Base-by-base conservation (phyloP, 805 yeast genomes). In the Ogataea trehalophila region DNA sequence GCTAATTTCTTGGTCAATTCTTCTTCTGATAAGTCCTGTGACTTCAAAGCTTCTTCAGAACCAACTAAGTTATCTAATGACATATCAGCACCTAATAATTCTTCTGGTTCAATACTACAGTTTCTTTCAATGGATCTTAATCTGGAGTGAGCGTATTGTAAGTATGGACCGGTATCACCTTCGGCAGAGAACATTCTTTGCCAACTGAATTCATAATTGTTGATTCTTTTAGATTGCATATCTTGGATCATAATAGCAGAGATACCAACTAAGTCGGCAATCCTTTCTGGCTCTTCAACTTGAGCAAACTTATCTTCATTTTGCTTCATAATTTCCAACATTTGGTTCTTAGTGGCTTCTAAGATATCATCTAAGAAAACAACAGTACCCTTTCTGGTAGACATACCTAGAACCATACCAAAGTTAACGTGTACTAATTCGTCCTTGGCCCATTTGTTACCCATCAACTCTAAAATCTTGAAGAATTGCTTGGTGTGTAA, bases 191-290 rank as follows among this genome's bases (percentile, higher is more conserved):
- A 78, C 97, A 94, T 94, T 75, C 99, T 86, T 61, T 87, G 89
- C 99, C 99, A 94, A 70, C 89, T 87, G 73, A 94, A 94, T 61
- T 84, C 88, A 73, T 94, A 94, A 73, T 94, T 92, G 75, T 92
- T 90, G 70, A 92, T 80, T 70, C 99, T 85, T 75, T 94, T 94
- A 51, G 96, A 83, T 71, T 88, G 95, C 98, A 94, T 91, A 70
- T 94, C 99, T 77, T 94, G 99, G 62, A 94, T 87, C 96, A 94
- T 91, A 51, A 94, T 96, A 6, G 99, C 99, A 31, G 97, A 85
- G 49, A 94, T 86, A 66, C 99, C 99, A 50, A 94, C 83, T 60
- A 89, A 76, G 69, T 94, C 98, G 49, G 99, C 98, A 62, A 94
- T 86, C 66, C 81, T 81, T 50, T 92, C 97, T 34, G 98, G 99